A percentile compares a stretch with the other conserved stretches of the same genome.
phyloP scores from a whole-genome alignment of 805 yeast genomes.

The Lipomyces spencermartinsiae region DNA sequence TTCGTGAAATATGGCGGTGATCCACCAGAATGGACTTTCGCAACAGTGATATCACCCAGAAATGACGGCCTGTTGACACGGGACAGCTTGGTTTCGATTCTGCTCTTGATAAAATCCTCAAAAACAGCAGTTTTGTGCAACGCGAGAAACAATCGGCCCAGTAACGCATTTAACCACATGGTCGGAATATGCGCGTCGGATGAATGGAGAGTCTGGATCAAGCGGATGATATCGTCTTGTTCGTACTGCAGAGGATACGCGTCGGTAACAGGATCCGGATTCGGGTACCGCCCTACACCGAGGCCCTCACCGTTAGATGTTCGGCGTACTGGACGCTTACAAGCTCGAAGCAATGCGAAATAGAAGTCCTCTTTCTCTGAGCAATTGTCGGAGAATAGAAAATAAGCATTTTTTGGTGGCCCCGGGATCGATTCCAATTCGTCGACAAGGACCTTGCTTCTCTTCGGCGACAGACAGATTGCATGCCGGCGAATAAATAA shows the following conservation, averaged over 20 bases:
- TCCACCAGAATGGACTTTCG: slow-evolving; percentile 73
- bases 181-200: slow-evolving; percentile 83
- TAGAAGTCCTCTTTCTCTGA: slow-evolving; percentile 93
- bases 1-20: slow-evolving; percentile 80
- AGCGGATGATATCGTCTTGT: slow-evolving; percentile 71
- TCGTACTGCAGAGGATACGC: slow-evolving; percentile 78
- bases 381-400: slow-evolving; percentile 76
- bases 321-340: slow-evolving; percentile 50
- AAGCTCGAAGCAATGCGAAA: slow-evolving; percentile 79
- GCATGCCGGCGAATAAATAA: slow-evolving; percentile 82
- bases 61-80: slow-evolving; percentile 88
- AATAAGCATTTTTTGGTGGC: slow-evolving; percentile 54
- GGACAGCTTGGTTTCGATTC: slow-evolving; percentile 72
- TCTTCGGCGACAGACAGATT: slow-evolving; percentile 62
- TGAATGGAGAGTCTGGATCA: slow-evolving; percentile 79
- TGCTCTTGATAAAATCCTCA: slow-evolving; percentile 61
- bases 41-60: slow-evolving; percentile 79
- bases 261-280: slow-evolving; percentile 62
- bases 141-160: slow-evolving; percentile 82
- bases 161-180: slow-evolving; percentile 87
- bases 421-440: slow-evolving; percentile 19
- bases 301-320: background rate
- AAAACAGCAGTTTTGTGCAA: slow-evolving; percentile 74
- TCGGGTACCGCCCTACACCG: slow-evolving; percentile 23
- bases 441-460: slow-evolving; percentile 42